A percentile compares a stretch with the other conserved stretches of the same genome.
Evolutionary conservation across 768 basidiomycete species (phyloP).

Genomic region (Tricholoma saponaceum): DNA sequence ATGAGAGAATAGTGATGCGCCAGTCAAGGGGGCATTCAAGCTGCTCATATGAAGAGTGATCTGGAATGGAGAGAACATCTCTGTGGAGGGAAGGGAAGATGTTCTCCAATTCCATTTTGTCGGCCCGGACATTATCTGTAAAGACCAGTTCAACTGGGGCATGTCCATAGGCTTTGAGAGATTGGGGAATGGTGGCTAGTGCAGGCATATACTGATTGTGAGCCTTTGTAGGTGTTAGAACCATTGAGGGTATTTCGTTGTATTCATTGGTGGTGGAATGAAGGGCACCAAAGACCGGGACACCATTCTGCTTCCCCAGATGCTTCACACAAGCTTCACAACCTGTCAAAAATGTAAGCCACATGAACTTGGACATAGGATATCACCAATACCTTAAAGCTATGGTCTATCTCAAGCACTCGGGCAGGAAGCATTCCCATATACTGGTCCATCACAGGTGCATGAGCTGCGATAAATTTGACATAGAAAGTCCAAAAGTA

Average conservation of each 20-base stretch:
- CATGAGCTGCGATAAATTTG: slow-evolving; percentile 15
- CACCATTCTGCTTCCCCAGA: slow-evolving; percentile 18
- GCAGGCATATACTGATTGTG: neutral
- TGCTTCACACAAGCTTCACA: no score
- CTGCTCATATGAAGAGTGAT: neutral
- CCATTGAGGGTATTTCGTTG: slow-evolving; percentile 17
- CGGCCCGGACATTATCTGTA: neutral
- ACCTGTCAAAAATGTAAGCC: slow-evolving; percentile 14
- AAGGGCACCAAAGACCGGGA: slow-evolving; percentile 17
- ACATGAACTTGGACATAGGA: neutral
- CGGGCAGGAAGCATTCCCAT: slow-evolving; percentile 16
- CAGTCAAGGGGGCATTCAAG: neutral
- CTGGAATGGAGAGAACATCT: neutral
- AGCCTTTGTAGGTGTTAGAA: neutral
- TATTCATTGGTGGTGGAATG: slow-evolving; percentile 22
- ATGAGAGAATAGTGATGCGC: neutral
- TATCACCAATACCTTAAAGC: neutral
- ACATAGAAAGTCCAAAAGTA: slow-evolving; percentile 20
- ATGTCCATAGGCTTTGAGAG: neutral
- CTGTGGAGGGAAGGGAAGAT: neutral
- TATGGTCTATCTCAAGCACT: slow-evolving; percentile 17
- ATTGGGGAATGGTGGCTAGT: neutral
- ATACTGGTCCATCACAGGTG: slow-evolving; percentile 16
- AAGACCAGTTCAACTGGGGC: neutral
- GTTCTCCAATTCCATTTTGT: neutral